Evolutionary conservation across 805 yeast species (phyloP).

Genomic region (Scheffersomyces ergatensis): DNA sequence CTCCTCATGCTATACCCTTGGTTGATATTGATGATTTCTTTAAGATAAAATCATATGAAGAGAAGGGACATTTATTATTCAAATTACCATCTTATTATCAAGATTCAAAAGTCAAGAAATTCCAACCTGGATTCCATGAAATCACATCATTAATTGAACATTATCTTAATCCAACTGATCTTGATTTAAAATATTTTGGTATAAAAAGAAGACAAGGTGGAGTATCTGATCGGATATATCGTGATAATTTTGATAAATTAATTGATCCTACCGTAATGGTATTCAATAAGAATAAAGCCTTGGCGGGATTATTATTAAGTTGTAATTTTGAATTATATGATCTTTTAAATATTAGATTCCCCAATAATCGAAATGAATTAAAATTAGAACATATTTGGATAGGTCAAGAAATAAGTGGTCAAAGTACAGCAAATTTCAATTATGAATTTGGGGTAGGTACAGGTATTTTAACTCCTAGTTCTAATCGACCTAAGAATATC

Average conservation of each 20-base stretch:
- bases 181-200: conserved; percentile 18
- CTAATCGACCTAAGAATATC: conserved; percentile 15
- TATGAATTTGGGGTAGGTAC: conserved; percentile 21
- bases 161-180: conserved; percentile 16
- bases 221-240: conserved; percentile 15
- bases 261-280: conserved; percentile 28
- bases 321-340: conserved; percentile 22
- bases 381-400: conserved; percentile 31
- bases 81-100: conserved; percentile 21
- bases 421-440: conserved; percentile 18
- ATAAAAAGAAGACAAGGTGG: conserved; percentile 9
- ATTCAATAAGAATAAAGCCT: conserved; percentile 22
- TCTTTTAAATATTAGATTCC: conserved; percentile 16
- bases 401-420: conserved; percentile 31
- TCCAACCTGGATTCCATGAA: conserved; percentile 29
- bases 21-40: conserved; percentile 15
- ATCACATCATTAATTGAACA: conserved; percentile 19
- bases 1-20: conserved; percentile 26
- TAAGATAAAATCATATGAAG: conserved; percentile 13
- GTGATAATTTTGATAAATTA: conserved; percentile 18
- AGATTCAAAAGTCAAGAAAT: conserved; percentile 12
- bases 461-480: conserved; percentile 28
- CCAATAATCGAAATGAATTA: conserved; percentile 5
- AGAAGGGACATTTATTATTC: conserved; percentile 26
- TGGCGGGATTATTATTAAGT: conserved; percentile 26